Conservation (phyloP, 73 alveolate genomes). For the Tetrahymena borealis region DNA sequence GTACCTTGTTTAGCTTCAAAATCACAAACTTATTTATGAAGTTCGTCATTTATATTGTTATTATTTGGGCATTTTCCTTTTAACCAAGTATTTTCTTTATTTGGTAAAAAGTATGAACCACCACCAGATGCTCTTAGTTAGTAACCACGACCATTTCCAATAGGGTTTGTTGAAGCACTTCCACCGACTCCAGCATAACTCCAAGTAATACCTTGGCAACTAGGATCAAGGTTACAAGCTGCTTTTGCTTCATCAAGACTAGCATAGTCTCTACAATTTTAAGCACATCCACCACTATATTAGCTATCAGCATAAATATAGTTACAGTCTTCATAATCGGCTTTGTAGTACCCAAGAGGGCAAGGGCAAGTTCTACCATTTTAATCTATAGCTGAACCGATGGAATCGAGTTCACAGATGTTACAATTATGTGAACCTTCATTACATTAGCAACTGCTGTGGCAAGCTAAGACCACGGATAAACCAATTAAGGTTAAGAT, state of each 20-base stretch:
- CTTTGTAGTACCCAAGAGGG: not conserved
- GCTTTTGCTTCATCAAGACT: not conserved
- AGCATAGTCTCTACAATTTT: not conserved
- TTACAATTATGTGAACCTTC: not conserved
- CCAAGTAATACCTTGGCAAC: not conserved
- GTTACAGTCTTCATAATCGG: not conserved
- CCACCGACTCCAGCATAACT: not conserved
- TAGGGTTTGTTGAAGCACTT: not conserved
- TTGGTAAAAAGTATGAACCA: not conserved
- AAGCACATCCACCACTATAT: not conserved
- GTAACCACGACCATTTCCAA: not conserved
- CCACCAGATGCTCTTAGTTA: not conserved
- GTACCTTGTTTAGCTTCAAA: not conserved
- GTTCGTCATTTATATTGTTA: not conserved
- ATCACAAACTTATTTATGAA: not conserved
- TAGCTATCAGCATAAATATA: not conserved
- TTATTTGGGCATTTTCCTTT: not conserved
- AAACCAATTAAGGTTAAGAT: not conserved
- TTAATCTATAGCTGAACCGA: not conserved
- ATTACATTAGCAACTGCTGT: not conserved
- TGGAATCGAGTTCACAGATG: not conserved
- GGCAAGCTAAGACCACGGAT: not conserved
- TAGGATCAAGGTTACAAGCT: not conserved
- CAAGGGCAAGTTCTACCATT: not conserved
- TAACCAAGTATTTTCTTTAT: not conserved